Evolutionary conservation across 768 basidiomycete species (phyloP).

Genomic region (Lactarius quietus): DNA sequence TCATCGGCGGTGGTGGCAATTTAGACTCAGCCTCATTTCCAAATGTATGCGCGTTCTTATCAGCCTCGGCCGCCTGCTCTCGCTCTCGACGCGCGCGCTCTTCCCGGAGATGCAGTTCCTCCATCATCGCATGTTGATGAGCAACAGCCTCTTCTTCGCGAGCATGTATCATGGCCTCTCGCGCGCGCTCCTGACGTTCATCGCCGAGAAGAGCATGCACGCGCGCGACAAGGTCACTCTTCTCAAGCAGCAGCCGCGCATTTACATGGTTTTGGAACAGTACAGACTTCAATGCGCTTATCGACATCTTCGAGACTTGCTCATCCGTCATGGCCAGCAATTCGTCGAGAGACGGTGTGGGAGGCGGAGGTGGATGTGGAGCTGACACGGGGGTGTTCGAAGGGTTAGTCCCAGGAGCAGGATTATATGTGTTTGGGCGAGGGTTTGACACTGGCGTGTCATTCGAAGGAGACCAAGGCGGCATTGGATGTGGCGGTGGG

Average conservation of each 20-base stretch:
- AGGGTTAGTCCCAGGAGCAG: constrained; percentile 4
- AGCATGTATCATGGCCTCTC: constrained; percentile 41
- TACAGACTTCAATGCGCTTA: constrained; percentile 72
- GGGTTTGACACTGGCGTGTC: background rate
- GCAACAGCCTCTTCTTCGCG: constrained; percentile 28
- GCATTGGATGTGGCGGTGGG: constrained; percentile 20
- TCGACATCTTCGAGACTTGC: constrained; percentile 56
- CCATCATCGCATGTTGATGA: constrained; percentile 25
- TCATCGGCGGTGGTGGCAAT: constrained; percentile 30
- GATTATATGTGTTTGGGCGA: constrained; percentile 5
- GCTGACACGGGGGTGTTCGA: constrained; percentile 6
- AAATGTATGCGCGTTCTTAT: background rate
- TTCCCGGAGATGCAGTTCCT: constrained; percentile 32
- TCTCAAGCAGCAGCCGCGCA: constrained; percentile 71
- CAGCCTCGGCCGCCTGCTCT: constrained; percentile 2
- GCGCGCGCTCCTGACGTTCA: constrained; percentile 53
- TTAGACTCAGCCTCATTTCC: constrained; percentile 21
- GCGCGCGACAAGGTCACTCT: constrained; percentile 74
- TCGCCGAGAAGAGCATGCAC: constrained; percentile 62
- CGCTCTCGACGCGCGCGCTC: constrained; percentile 29
- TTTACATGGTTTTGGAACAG: constrained; percentile 77
- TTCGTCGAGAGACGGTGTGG: constrained; percentile 59
- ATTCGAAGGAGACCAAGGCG: constrained; percentile 1
- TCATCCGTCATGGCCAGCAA: constrained; percentile 60
- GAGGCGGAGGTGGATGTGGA: constrained; percentile 13